phyloP scores from a whole-genome alignment of 73 alveolate genomes.

The Paramecium pentaurelia region DNA sequence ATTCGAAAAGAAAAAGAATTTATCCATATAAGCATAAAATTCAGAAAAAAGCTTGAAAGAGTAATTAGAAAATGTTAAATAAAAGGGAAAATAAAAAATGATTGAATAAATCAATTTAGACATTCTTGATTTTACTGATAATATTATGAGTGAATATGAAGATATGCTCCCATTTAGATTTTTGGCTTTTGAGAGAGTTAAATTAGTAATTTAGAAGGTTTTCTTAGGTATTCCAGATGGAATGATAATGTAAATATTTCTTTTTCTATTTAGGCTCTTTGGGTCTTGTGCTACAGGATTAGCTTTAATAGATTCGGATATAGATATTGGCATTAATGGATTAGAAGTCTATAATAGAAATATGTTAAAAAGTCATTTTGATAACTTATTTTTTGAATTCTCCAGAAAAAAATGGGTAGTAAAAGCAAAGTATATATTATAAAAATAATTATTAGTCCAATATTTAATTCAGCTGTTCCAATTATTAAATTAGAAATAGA shows the following conservation, averaged over 20 bases:
- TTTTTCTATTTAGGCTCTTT: neutral
- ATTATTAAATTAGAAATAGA: slow-evolving; percentile 24
- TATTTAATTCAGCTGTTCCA: neutral
- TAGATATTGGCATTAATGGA: slow-evolving; percentile 52
- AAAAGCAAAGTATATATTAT: neutral
- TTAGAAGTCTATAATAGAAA: slow-evolving; percentile 26
- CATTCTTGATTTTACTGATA: slow-evolving; percentile 1
- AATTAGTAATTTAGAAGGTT: neutral
- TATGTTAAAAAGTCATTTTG: neutral
- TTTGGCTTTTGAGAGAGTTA: slow-evolving; percentile 7
- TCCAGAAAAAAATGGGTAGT: neutral
- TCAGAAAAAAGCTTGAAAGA: neutral
- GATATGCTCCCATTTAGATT: neutral
- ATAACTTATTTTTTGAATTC: neutral
- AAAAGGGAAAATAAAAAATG: neutral
- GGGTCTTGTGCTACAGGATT: slow-evolving; percentile 62
- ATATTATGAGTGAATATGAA: neutral
- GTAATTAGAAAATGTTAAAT: neutral
- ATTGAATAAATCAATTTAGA: neutral
- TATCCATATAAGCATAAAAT: neutral
- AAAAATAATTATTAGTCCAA: neutral
- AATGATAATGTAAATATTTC: neutral
- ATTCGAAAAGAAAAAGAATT: neutral
- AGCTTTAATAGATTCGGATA: slow-evolving; percentile 49
- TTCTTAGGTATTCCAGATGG: neutral